phyloP scores from a whole-genome alignment of 352 stramenopile species.

The Elongisporangium prolatum region DNA sequence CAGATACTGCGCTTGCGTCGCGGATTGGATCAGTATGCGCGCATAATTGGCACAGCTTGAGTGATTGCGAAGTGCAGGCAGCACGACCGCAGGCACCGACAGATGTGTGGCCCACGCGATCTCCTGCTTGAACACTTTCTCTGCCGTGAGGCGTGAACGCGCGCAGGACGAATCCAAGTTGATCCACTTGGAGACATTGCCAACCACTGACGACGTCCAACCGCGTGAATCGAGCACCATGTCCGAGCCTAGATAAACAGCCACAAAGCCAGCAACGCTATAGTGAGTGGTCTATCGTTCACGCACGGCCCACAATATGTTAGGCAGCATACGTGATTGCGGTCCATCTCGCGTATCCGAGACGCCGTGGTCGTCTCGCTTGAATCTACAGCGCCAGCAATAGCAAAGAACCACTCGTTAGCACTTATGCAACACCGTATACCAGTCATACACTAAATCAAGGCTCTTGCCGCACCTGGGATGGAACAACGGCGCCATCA shows the following conservation, averaged over 20 bases:
- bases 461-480: slow-evolving; percentile 37
- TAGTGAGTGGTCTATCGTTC: neutral
- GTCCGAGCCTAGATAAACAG: slow-evolving; percentile 47
- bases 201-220: slow-evolving; percentile 82
- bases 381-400: slow-evolving; percentile 31
- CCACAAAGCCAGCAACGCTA: slow-evolving; percentile 2
- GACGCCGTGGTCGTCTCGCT: slow-evolving; percentile 57
- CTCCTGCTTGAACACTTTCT: slow-evolving; percentile 88
- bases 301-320: neutral
- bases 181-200: slow-evolving; percentile 79
- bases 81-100: slow-evolving; percentile 91
- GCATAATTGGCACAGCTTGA: slow-evolving; percentile 79
- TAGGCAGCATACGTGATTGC: slow-evolving; percentile 36
- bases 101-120: slow-evolving; percentile 96
- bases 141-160: slow-evolving; percentile 36
- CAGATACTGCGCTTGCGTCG: slow-evolving; percentile 72
- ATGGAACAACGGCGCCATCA: slow-evolving; percentile 81
- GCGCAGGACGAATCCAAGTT: slow-evolving; percentile 47
- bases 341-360: slow-evolving; percentile 56
- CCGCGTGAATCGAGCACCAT: slow-evolving; percentile 78
- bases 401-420: neutral
- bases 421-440: neutral
- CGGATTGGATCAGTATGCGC: slow-evolving; percentile 73
- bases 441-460: neutral
- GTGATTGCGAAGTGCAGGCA: slow-evolving; percentile 63